Evolutionary conservation across 805 yeast species (phyloP).

Genomic region (Isabelozyma heimii): DNA sequence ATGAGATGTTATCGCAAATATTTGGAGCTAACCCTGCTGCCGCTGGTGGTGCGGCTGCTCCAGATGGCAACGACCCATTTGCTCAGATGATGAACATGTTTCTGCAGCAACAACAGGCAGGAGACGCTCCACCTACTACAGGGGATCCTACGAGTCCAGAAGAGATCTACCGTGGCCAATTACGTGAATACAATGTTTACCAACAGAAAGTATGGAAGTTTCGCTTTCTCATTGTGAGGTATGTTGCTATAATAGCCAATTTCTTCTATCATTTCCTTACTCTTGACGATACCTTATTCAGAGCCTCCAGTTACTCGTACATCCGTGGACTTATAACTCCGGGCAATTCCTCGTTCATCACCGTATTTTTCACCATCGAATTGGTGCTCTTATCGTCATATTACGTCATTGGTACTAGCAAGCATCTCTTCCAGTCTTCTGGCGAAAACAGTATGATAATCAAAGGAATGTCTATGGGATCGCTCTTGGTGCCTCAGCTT

Average conservation of each 20-base stretch:
- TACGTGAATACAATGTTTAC: slow-evolving; percentile 27
- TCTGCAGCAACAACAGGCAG: slow-evolving; percentile 1
- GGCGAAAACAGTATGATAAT: slow-evolving; percentile 25
- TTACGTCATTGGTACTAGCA: slow-evolving; percentile 24
- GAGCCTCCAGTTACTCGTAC: slow-evolving; percentile 21
- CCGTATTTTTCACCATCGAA: slow-evolving; percentile 29
- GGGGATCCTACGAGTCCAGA: slow-evolving; percentile 7
- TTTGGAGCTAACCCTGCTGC: slow-evolving; percentile 17
- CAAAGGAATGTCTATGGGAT: slow-evolving; percentile 27
- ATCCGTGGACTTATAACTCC: slow-evolving; percentile 18
- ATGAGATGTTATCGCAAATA: slow-evolving; percentile 30
- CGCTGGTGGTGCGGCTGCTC: slow-evolving; percentile 3
- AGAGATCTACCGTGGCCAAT: slow-evolving; percentile 25
- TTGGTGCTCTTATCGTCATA: slow-evolving; percentile 30
- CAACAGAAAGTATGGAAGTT: slow-evolving; percentile 31
- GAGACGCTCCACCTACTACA: slow-evolving; percentile 5
- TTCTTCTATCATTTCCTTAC: slow-evolving; percentile 33
- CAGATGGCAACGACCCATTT: slow-evolving; percentile 17
- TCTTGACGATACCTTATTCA: slow-evolving; percentile 16
- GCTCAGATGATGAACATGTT: slow-evolving; percentile 34
- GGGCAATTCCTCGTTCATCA: slow-evolving; percentile 18
- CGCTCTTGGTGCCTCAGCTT: slow-evolving; percentile 34
- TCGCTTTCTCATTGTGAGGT: slow-evolving; percentile 30
- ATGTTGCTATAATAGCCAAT: slow-evolving; percentile 20
- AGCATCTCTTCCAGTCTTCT: slow-evolving; percentile 19